These are phyloP conservation scores for Colletotrichum salicis DNA, from an alignment of 2,329 filamentous ascomycete species.

Conservation along the genomic window DNA sequence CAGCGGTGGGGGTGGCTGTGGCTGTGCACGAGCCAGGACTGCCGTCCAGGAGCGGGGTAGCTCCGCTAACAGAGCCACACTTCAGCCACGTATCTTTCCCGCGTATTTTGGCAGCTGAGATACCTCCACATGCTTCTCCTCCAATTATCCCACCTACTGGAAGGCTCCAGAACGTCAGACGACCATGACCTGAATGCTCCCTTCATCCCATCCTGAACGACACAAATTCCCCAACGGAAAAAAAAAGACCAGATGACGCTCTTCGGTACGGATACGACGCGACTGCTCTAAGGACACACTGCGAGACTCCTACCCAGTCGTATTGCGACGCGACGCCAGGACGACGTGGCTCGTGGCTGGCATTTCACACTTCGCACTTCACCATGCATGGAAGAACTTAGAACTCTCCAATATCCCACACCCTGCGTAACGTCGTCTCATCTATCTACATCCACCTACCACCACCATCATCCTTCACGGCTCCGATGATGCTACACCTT, in stretches of 20 bases:
- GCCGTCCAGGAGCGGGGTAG: not conserved
- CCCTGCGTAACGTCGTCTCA: slow-evolving; percentile 6
- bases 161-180: slow-evolving; percentile 27
- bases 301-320: not conserved
- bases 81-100: slow-evolving; percentile 3
- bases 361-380: not conserved
- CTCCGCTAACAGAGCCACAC: slow-evolving; percentile 3
- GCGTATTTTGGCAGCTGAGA: too few species aligned
- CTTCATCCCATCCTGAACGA: not conserved
- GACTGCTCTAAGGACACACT: not conserved
- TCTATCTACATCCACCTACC: not conserved
- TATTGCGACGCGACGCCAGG: slow-evolving; percentile 22
- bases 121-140: slow-evolving; percentile 27
- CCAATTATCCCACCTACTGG: slow-evolving; percentile 8
- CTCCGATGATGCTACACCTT: not conserved
- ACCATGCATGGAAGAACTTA: slow-evolving; percentile 12
- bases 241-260: slow-evolving; percentile 5
- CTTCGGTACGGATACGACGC: slow-evolving; percentile 11
- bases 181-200: not conserved
- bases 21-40: not conserved
- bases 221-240: not conserved
- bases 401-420: not conserved
- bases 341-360: slow-evolving; percentile 28
- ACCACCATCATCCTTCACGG: not conserved
- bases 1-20: slow-evolving; percentile 28